Conservation (phyloP, 2,329 filamentous ascomycete genomes). For the Rhytidhysteron rufulum region DNA sequence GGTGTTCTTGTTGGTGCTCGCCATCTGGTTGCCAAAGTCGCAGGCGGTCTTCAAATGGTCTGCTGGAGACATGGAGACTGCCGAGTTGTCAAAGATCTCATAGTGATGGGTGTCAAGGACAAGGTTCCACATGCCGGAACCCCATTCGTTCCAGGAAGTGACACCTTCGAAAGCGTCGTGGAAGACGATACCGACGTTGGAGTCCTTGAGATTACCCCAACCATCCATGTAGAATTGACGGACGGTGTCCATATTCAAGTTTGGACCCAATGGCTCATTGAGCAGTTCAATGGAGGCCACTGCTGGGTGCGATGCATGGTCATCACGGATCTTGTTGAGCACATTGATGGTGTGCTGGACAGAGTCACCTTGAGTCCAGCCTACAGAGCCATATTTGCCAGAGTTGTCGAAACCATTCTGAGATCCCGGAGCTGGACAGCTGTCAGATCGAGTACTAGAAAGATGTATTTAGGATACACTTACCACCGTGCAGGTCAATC, state of each 20-base stretch:
- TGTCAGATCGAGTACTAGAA: conserved; percentile 6
- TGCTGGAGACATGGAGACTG: conserved; percentile 34
- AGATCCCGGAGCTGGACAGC: conserved; percentile 49
- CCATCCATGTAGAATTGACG: conserved; percentile 47
- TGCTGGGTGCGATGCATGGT: conserved; percentile 42
- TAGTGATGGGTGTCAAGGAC: conserved; percentile 48
- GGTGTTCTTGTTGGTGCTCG: conserved; percentile 43
- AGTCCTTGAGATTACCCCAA: conserved; percentile 43
- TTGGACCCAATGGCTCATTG: conserved; percentile 45
- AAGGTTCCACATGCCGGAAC: conserved; percentile 41
- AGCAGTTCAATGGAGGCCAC: conserved; percentile 46
- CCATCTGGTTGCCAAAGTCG: conserved; percentile 44
- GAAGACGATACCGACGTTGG: conserved; percentile 41
- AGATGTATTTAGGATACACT: conserved; percentile 18
- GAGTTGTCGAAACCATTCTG: conserved; percentile 69
- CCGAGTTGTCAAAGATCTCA: conserved; percentile 42
- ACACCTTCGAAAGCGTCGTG: conserved; percentile 47
- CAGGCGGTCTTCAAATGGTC: conserved; percentile 42
- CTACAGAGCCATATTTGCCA: conserved; percentile 48
- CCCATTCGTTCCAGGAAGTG: conserved; percentile 42
- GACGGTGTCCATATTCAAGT: conserved; percentile 40
- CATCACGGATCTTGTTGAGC: conserved; percentile 45
- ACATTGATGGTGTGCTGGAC: conserved; percentile 39
- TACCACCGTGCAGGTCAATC: conserved; percentile 65
- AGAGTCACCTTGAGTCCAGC: conserved; percentile 43